Evolutionary conservation across 2,329 filamentous ascomycete genomes (phyloP), one percentile per base, ranked within the genome.

Genomic region (Arachnomyces sp.): DNA sequence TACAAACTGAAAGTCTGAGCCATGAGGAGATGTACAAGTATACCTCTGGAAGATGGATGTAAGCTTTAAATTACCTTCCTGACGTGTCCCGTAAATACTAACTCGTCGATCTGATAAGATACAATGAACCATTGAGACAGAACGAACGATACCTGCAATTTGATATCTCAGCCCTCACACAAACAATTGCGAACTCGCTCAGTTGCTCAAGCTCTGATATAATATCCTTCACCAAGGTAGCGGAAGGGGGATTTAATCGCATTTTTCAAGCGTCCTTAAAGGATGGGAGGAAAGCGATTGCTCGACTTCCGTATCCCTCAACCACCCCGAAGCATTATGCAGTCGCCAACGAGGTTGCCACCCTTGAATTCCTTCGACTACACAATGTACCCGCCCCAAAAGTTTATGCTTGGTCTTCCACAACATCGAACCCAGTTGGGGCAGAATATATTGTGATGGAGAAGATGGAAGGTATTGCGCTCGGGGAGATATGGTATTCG

Each of bases 381-480:
- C 43, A 59, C 31, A 42, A 45, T 13, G 41, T 59, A 43, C 55
- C 56, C 20, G 56, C 59, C 8, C 57, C 58, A 2, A 46, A 53
- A 38, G 39, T 61, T 18, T 54, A 54, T 37, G 40, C 47, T 33
- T 59, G 56, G 41, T 58, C 52, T 12, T 25, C 54, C 30, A 54
- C 47, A 20, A 40, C 41, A 14, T 47, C 57, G 7, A 61, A 61
- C 32, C 25, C 53, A 34, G 58, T 57, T 38, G 56, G 58, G 2
- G 55, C 56, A 14, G 57, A 62, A 46, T 62, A 55, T 15, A 48
- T 63, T 12, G 52, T 63, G 20, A 57, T 61, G 54, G 59, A 60
- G 39, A 49, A 51, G 14, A 28, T 60, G 15, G 47, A 46, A 15
- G 64, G 64, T 12, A 46, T 16, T 7, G 51, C 54, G 7, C 42